Evolutionary conservation across 225 moss, liverwort and hornwort species (phyloP).

Genomic region (Lunularia cruciata): DNA sequence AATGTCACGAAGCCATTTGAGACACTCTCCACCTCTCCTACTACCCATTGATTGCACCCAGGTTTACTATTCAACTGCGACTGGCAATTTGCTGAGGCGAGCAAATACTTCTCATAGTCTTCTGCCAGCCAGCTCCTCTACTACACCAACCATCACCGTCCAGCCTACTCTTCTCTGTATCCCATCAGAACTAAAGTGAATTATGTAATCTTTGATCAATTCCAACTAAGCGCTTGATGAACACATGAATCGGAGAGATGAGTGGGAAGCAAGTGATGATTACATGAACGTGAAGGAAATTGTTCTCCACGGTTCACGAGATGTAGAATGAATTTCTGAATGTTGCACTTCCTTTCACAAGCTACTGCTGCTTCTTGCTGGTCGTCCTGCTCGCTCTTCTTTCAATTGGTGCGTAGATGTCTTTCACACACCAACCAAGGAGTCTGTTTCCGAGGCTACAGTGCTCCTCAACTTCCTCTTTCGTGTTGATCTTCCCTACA

Average conservation of each 20-base stretch:
- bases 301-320: constrained; percentile 3
- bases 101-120: not conserved
- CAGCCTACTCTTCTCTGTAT: constrained; percentile 14
- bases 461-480: constrained; percentile 10
- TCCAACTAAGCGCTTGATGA: not conserved
- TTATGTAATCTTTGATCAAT: constrained; percentile 13
- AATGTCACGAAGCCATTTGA: no score
- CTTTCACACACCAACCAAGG: not conserved
- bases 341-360: not conserved
- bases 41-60: not conserved
- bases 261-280: constrained; percentile 18
- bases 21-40: not conserved
- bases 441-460: not conserved
- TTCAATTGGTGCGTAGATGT: constrained; percentile 6
- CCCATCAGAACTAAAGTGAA: constrained; percentile 3
- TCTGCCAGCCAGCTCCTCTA: not conserved
- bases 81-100: not conserved
- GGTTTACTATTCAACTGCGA: not conserved
- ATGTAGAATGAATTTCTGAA: not conserved
- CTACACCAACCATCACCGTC: not conserved
- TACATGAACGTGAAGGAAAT: constrained; percentile 21
- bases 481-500: constrained; percentile 19
- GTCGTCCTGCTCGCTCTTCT: not conserved
- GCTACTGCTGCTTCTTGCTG: constrained; percentile 3
- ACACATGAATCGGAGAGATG: constrained; percentile 8